phyloP scores from a whole-genome alignment of 1,284 basidiomycete species.

The Puccinia horiana region DNA sequence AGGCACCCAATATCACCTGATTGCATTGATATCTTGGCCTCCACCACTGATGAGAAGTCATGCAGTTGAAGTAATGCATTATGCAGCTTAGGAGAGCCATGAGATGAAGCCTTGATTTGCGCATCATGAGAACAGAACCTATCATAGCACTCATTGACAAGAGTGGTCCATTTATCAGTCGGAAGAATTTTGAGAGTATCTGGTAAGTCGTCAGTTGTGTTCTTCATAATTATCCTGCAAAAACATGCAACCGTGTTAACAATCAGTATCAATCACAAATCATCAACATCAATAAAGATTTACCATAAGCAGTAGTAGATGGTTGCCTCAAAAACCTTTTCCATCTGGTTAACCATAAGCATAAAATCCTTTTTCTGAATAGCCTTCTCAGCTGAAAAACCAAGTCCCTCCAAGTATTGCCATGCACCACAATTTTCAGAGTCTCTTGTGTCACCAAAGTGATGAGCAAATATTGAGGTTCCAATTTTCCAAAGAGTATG shows the following conservation, averaged over 20 bases:
- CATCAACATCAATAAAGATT: not conserved
- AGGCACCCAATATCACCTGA: not conserved
- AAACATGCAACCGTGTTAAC: not conserved
- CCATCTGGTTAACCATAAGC: not conserved
- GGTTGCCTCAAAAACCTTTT: not conserved
- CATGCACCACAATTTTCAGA: not conserved
- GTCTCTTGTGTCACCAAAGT: conserved; percentile 18
- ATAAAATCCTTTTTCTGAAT: too few species aligned
- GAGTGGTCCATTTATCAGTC: not conserved
- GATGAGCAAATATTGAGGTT: not conserved
- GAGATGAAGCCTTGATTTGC: not conserved
- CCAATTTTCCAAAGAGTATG: conserved; percentile 33
- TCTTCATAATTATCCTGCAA: not conserved
- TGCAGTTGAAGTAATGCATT: conserved; percentile 4
- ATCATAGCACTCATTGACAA: not conserved
- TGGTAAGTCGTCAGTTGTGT: not conserved
- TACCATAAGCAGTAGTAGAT: conserved; percentile 16
- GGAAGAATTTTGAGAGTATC: not conserved
- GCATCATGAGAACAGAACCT: not conserved
- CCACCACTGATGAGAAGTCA: conserved; percentile 14
- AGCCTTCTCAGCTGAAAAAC: conserved; percentile 9
- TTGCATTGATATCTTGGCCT: conserved; percentile 18
- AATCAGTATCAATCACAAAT: not conserved
- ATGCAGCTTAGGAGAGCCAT: not conserved
- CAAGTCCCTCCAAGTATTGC: not conserved